A percentile compares a stretch with the other conserved stretches of the same genome.
Conservation (phyloP, 2,329 filamentous ascomycete species). For the Botrytis sinoallii region DNA sequence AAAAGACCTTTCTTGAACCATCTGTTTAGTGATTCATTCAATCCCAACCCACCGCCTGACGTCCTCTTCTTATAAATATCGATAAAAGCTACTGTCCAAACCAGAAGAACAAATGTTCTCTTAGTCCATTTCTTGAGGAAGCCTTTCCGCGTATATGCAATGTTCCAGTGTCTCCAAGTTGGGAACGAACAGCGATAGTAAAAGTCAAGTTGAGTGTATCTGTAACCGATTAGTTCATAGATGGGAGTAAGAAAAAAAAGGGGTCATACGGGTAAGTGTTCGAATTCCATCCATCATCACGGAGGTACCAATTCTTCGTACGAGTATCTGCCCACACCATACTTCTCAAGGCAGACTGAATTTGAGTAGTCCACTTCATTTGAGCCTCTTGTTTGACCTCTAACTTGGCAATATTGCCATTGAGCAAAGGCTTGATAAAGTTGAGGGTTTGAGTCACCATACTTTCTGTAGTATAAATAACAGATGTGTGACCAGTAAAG, state of each 20-base stretch:
- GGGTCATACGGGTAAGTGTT: slow-evolving; percentile 45
- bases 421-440: slow-evolving; percentile 51
- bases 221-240: slow-evolving; percentile 29
- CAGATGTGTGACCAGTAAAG: slow-evolving; percentile 54
- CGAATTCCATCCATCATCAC: slow-evolving; percentile 47
- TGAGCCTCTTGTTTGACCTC: slow-evolving; percentile 51
- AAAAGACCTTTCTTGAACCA: slow-evolving; percentile 9
- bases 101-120: background rate
- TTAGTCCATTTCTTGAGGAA: slow-evolving; percentile 36
- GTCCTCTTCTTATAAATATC: background rate
- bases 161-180: slow-evolving; percentile 52
- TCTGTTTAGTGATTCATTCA: background rate
- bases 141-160: slow-evolving; percentile 49
- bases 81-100: background rate
- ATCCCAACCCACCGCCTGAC: background rate
- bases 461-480: slow-evolving; percentile 56
- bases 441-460: slow-evolving; percentile 53
- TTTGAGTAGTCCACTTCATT: slow-evolving; percentile 44
- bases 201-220: slow-evolving; percentile 51
- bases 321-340: slow-evolving; percentile 48
- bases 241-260: background rate
- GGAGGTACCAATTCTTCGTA: slow-evolving; percentile 50
- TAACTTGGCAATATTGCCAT: slow-evolving; percentile 43
- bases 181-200: slow-evolving; percentile 50
- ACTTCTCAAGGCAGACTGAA: slow-evolving; percentile 46